phyloP scores from a whole-genome alignment of 1,284 basidiomycete species.

The Apiotrichum domesticum region DNA sequence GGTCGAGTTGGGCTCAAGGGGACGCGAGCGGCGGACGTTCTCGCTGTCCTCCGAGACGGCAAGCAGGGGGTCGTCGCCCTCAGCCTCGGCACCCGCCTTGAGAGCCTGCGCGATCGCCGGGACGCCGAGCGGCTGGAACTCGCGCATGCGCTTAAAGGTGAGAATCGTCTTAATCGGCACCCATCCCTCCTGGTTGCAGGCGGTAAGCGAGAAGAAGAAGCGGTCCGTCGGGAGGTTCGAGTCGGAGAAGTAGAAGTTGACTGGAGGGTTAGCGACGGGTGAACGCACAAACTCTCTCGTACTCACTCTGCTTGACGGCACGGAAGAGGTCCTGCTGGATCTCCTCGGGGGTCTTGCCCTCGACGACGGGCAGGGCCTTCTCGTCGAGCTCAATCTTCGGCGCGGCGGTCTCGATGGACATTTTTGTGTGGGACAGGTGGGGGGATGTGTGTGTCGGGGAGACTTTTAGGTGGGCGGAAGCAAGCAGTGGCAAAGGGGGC shows the following conservation, averaged over 20 bases:
- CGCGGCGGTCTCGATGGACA: constrained; percentile 12
- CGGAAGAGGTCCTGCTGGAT: constrained; percentile 28
- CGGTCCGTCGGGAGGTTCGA: constrained; percentile 95
- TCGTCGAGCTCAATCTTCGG: constrained; percentile 17
- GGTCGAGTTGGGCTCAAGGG: constrained; percentile 58
- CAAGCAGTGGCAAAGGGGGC: too few relatives aligned
- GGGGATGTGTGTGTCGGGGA: too few relatives aligned
- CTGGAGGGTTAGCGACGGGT: constrained; percentile 47
- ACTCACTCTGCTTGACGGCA: constrained; percentile 40
- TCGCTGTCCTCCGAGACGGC: constrained; percentile 63
- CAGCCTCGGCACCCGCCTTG: constrained; percentile 44
- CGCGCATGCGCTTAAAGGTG: constrained; percentile 94
- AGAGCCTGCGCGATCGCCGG: constrained; percentile 65
- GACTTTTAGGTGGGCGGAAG: too few relatives aligned
- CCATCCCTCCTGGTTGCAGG: constrained; percentile 74
- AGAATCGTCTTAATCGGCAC: constrained; percentile 79
- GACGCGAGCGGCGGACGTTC: constrained; percentile 66
- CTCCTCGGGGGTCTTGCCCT: constrained; percentile 35
- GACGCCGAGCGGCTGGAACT: constrained; percentile 57
- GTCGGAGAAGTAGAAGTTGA: constrained; percentile 97
- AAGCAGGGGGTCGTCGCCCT: constrained; percentile 56
- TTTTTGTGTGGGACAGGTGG: constrained; percentile 1
- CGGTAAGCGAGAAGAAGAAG: constrained; percentile 91
- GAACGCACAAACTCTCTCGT: not conserved
- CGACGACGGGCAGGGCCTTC: constrained; percentile 23